Conservation (phyloP, 2,329 filamentous ascomycete species). For the Colletotrichum sp. region DNA sequence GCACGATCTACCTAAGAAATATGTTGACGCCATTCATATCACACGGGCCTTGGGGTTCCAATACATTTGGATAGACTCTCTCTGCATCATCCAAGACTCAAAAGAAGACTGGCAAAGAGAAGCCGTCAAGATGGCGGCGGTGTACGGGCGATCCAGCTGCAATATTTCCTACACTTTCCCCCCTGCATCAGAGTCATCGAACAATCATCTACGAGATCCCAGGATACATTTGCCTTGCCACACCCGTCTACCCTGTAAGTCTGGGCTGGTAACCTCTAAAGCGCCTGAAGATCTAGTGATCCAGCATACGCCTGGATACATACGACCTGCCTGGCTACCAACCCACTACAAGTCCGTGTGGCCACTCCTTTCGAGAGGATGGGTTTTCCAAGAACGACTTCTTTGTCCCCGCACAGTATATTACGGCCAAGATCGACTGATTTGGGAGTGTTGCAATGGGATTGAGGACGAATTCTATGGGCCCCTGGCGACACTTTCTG, state of each 20-base stretch:
- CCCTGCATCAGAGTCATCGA: background rate
- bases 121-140: background rate
- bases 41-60: background rate
- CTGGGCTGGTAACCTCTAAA: accelerated
- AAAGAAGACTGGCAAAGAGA: background rate
- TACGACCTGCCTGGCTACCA: background rate
- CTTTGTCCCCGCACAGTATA: background rate
- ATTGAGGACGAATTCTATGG: background rate
- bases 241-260: background rate
- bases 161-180: background rate
- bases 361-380: background rate
- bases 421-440: background rate
- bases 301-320: background rate
- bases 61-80: background rate
- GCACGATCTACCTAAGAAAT: background rate
- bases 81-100: background rate
- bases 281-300: background rate
- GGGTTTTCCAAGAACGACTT: background rate
- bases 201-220: background rate
- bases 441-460: background rate
- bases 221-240: background rate
- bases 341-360: background rate
- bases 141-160: background rate
- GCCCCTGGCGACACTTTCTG: background rate
- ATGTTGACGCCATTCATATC: background rate